Conservation (phyloP, 73 alveolate species). For the Blepharisma stoltei region DNA sequence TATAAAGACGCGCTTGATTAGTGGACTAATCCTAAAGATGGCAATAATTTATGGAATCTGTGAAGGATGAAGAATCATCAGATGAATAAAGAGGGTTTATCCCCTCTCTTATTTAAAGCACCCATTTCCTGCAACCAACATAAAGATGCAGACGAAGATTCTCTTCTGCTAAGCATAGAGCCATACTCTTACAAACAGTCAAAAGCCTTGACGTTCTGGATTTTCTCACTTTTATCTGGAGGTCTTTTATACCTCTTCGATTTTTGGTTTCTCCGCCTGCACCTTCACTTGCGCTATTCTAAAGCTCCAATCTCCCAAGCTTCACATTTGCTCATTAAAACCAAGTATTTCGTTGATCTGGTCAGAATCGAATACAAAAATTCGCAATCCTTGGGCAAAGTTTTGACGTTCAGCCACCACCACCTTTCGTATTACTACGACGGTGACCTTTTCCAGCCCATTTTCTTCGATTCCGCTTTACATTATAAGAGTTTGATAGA, state of each 20-base stretch:
- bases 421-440: neutral
- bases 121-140: too few relatives aligned
- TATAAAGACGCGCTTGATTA: too few relatives aligned
- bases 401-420: neutral
- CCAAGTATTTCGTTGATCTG: neutral
- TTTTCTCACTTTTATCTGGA: neutral
- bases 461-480: neutral
- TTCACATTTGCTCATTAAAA: neutral
- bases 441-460: neutral
- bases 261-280: neutral
- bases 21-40: too few relatives aligned
- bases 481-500: neutral
- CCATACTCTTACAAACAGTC: too few relatives aligned
- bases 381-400: neutral
- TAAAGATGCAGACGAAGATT: too few relatives aligned
- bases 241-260: neutral
- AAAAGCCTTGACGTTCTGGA: neutral
- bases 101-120: too few relatives aligned
- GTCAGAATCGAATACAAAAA: neutral
- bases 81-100: too few relatives aligned
- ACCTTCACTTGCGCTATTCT: neutral
- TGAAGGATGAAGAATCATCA: too few relatives aligned
- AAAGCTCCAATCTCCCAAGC: neutral
- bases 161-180: too few relatives aligned
- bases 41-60: too few relatives aligned